A percentile compares a stretch with the other conserved stretches of the same genome.
Evolutionary conservation across 345 rosid species (phyloP).

Genomic region (Brassica carinata): DNA sequence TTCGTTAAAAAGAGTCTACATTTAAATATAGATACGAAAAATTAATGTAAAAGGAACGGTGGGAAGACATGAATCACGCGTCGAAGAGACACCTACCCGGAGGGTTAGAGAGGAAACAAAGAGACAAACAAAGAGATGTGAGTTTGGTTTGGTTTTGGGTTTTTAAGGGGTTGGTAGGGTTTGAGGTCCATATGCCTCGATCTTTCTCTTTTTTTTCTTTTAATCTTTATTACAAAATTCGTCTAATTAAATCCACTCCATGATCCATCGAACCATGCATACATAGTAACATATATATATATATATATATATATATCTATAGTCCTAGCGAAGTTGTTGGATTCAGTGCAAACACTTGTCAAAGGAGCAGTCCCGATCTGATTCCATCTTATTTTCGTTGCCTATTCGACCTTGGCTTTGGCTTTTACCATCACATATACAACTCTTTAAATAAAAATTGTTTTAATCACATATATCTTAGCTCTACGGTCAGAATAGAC

Average conservation of each 20-base stretch:
- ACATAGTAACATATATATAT: background rate
- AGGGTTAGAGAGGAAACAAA: slow-evolving; percentile 20
- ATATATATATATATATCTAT: background rate
- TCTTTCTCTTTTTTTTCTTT: slow-evolving; percentile 1
- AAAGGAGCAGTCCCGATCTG: slow-evolving; percentile 39
- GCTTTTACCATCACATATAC: slow-evolving; percentile 13
- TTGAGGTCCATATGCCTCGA: slow-evolving; percentile 41
- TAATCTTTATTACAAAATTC: background rate
- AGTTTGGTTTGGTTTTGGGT: slow-evolving; percentile 40
- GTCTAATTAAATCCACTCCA: background rate
- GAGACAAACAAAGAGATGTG: slow-evolving; percentile 21
- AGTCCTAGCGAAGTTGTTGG: slow-evolving; percentile 30
- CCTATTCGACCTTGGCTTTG: slow-evolving; percentile 45
- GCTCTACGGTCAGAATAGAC: background rate
- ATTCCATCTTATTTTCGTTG: slow-evolving; percentile 41
- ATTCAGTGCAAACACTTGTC: slow-evolving; percentile 44
- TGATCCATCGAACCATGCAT: slow-evolving; percentile 27
- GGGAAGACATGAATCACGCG: slow-evolving; percentile 30
- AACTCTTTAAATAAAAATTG: background rate
- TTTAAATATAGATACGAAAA: background rate
- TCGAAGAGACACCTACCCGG: slow-evolving; percentile 39
- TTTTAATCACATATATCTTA: background rate
- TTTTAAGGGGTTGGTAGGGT: slow-evolving; percentile 39
- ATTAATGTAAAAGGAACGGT: slow-evolving; percentile 25
- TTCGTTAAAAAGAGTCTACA: background rate